Percentiles rank a stretch among this genome's conserved stretches.
phyloP scores from a whole-genome alignment of 345 rosid genomes.

The Camelina laxa region DNA sequence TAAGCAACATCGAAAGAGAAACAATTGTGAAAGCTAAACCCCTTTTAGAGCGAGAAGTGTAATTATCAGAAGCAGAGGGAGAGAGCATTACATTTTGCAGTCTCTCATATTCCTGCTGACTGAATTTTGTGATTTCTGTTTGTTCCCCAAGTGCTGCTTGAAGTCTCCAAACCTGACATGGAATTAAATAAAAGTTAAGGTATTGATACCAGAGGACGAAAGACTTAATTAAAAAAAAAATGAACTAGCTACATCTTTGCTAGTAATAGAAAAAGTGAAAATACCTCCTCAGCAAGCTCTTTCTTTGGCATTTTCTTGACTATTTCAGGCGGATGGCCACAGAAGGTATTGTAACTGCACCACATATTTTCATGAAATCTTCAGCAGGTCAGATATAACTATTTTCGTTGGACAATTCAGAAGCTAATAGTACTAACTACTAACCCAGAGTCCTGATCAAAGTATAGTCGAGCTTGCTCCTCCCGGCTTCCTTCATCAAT shows the following conservation, averaged over 20 bases:
- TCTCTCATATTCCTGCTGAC: constrained; percentile 94
- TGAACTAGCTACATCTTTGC: background rate
- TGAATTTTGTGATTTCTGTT: constrained; percentile 81
- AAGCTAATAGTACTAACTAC: constrained; percentile 52
- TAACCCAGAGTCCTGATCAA: constrained; percentile 71
- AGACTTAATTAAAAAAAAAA: background rate
- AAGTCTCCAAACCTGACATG: constrained; percentile 88
- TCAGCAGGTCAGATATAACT: constrained; percentile 20
- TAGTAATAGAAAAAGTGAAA: constrained; percentile 13
- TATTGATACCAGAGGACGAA: background rate
- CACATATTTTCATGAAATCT: constrained; percentile 14
- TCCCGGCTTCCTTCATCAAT: constrained; percentile 89
- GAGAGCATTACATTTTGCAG: constrained; percentile 73
- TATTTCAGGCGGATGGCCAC: constrained; percentile 91
- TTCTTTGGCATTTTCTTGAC: constrained; percentile 95
- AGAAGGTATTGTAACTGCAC: constrained; percentile 90
- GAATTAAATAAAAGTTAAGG: background rate
- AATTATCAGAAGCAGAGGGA: background rate
- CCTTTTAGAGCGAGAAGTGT: constrained; percentile 3
- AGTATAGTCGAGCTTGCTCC: constrained; percentile 85
- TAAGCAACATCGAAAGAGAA: constrained; percentile 5
- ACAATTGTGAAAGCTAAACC: background rate
- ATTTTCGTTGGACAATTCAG: constrained; percentile 2
- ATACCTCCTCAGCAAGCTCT: constrained; percentile 97
- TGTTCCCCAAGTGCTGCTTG: constrained; percentile 99